Base-by-base conservation (phyloP, 768 basidiomycete species). In the Collybiopsis confluens region DNA sequence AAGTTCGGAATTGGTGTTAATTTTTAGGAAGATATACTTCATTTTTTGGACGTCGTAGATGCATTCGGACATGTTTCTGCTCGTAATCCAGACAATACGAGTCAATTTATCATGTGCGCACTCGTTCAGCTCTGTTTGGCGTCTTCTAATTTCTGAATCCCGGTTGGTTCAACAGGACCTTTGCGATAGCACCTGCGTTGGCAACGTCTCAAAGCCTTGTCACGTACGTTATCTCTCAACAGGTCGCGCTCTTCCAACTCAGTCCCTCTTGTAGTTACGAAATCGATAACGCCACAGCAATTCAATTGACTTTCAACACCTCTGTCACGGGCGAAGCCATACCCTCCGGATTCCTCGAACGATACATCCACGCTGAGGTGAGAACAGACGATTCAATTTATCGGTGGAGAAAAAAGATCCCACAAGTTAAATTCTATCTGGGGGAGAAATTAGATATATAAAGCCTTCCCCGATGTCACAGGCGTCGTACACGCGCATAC, bases 351-450 rank as follows among this genome's bases (percentile, higher is more conserved):
- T 63, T 63, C 38, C 20, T 60, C 0, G 62, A 63, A 47, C 54
- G 62, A 45, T 63, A 45, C 26, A 63, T 63, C 50, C 58, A 62
- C 20, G 59, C 55, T 44, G 61, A 67, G 62, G 63, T 55, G 26
- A 9, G 24, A 16, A 52, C n/a, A n/a, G n/a, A n/a, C n/a, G n/a
- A n/a, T n/a, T n/a, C n/a, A n/a, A n/a, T n/a, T n/a, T n/a, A n/a
- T n/a, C n/a, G n/a, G n/a, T n/a, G n/a, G n/a, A n/a, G n/a, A n/a
- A n/a, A n/a, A n/a, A n/a, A n/a, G n/a, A n/a, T n/a, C n/a, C n/a
- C n/a, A n/a, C n/a, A n/a, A n/a, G n/a, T n/a, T n/a, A n/a, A n/a
- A n/a, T n/a, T 10, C n/a, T 40, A 38, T 26, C 38, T 44, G 5
- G 43, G n/a, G 23, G 24, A 23, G 37, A 10, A n/a, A 21, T 15